phyloP scores from a whole-genome alignment of 192 early-diverging fungal genomes.

The Phlyctochytrium planicorne region DNA sequence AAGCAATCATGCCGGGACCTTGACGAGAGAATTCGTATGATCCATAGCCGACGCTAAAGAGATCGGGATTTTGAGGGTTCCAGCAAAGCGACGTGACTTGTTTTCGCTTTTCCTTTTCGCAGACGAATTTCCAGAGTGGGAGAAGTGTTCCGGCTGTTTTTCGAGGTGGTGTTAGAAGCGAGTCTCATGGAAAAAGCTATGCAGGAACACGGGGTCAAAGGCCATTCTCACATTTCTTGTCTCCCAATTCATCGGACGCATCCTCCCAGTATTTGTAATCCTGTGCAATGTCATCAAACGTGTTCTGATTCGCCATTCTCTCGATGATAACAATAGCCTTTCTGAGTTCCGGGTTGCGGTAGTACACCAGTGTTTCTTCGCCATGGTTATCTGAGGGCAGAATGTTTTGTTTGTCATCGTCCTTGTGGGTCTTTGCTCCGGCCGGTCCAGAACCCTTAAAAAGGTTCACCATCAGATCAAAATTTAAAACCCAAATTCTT shows the following conservation, averaged over 20 bases:
- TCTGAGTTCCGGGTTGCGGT: conserved; percentile 56
- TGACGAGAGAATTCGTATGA: conserved; percentile 64
- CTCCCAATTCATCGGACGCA: conserved; percentile 57
- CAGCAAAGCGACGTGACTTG: conserved; percentile 60
- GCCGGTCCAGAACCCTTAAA: conserved; percentile 13
- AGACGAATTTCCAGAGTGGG: conserved; percentile 61
- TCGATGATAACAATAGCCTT: conserved; percentile 56
- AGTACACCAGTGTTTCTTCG: conserved; percentile 57
- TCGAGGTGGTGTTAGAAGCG: background rate
- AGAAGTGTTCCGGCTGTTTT: conserved; percentile 51
- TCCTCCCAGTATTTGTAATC: conserved; percentile 71
- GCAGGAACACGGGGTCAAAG: background rate
- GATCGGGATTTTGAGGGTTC: conserved; percentile 52
- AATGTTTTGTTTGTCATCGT: conserved; percentile 50
- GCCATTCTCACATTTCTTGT: conserved; percentile 43
- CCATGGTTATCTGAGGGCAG: conserved; percentile 50
- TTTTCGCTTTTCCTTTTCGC: conserved; percentile 60
- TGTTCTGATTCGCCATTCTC: conserved; percentile 68
- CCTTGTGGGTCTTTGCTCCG: conserved; percentile 53
- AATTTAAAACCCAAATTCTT: conserved; percentile 1
- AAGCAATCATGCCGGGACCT: conserved; percentile 61
- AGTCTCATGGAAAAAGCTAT: conserved; percentile 2
- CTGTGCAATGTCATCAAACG: conserved; percentile 64
- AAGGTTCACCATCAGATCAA: too few species aligned
- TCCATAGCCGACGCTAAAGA: conserved; percentile 62